Conservation (phyloP, 495 filamentous ascomycete genomes). For the Aspergillus hancockii region DNA sequence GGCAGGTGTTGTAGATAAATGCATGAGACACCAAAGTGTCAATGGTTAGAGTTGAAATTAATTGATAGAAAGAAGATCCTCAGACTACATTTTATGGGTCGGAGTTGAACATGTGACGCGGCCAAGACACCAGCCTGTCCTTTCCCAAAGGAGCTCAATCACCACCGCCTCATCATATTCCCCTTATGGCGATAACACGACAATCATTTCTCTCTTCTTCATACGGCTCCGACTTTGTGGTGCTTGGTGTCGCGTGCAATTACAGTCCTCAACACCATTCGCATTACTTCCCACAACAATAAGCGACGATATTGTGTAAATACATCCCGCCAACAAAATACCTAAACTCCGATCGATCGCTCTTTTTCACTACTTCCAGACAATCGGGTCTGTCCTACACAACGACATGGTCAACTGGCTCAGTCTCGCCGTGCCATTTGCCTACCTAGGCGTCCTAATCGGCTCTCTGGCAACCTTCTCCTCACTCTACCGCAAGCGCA, state of each 20-base stretch:
- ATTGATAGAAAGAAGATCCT: not conserved
- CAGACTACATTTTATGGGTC: not conserved
- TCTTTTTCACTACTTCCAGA: not conserved
- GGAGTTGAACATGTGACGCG: conserved; percentile 25
- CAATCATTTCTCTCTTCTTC: conserved; percentile 12
- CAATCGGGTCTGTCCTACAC: not conserved
- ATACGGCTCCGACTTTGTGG: not conserved
- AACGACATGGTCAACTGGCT: conserved; percentile 70
- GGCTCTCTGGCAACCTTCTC: conserved; percentile 91
- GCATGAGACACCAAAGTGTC: not conserved
- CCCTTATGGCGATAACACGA: not conserved
- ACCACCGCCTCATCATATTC: conserved; percentile 3
- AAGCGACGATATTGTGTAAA: conserved; percentile 1
- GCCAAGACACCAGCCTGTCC: conserved; percentile 35
- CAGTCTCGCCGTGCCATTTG: conserved; percentile 75
- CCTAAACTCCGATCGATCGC: not conserved
- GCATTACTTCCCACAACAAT: not conserved
- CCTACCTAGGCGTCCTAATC: conserved; percentile 83
- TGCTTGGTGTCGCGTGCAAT: not conserved
- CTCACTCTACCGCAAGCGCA: conserved; percentile 87
- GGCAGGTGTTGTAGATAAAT: conserved; percentile 2
- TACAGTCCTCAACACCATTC: not conserved
- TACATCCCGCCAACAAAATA: not conserved
- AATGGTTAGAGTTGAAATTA: not conserved
- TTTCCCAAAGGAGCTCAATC: conserved; percentile 21